Base-by-base conservation (phyloP, 2,329 filamentous ascomycete species). In the Didymella arachidicola region DNA sequence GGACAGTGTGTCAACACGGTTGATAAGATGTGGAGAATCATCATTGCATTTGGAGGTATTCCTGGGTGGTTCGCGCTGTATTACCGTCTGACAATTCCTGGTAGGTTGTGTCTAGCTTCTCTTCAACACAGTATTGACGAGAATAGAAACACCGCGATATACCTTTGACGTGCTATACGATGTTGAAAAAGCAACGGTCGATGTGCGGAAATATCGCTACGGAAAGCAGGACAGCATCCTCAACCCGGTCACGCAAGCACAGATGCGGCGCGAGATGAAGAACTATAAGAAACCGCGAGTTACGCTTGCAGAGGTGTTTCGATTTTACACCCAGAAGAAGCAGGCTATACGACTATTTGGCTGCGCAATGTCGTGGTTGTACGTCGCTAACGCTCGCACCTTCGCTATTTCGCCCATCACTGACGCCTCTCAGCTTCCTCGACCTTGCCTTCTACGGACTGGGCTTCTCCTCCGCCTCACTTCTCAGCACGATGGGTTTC, bases 21-120 rank as follows among this genome's bases (percentile, higher is more conserved):
- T 6, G 91, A 95, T 80, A 93, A 92, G 83, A 93, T 93, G 89
- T 95, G 91, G 91, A 86, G 91, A 66, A 83, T 87, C 14, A 83
- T 95, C 47, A 91, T 95, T 71, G 91, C 91, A 12, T 90, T 93
- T 70, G 91, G 91, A 65, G 90, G 89, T 43, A 86, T 95, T 8
- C 91, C 91, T 2, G 91, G 89, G 42, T 91, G 87, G 73, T 87
- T 93, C 62, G 91, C 92, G 19, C 85, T 96, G 18, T 95, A 95
- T 81, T 95, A 91, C 79, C 89, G 91, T 62, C 84, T 95, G 4
- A 95, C 91, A 51, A 94, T 96, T 65, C 92, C 92, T 22, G 55
- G 55, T 48, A n/a, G 38, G 55, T 16, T 19, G 14, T 1, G 7
- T 7, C 3, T 7, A 38, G 1, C 6, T 8, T 8, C 12, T 19